phyloP scores from a whole-genome alignment of 768 basidiomycete species.

The Lactifluus echinatus region DNA sequence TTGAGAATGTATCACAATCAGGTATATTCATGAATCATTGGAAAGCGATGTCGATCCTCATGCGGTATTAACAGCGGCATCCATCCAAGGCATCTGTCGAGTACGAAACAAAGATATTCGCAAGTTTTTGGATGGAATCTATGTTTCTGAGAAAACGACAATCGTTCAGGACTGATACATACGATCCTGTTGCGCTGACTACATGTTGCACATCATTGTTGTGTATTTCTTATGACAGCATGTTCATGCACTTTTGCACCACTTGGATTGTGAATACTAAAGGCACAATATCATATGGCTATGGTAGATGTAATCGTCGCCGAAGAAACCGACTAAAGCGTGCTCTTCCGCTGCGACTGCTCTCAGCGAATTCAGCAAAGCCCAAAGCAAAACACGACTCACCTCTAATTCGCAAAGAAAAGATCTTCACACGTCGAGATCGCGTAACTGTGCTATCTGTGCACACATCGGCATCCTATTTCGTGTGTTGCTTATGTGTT shows the following conservation, averaged over 20 bases:
- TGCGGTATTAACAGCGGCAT: conserved; percentile 54
- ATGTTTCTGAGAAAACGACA: conserved; percentile 77
- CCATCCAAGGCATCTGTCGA: conserved; percentile 92
- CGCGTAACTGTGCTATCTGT: too few relatives aligned
- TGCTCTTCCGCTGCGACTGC: conserved; percentile 63
- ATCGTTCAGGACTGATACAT: conserved; percentile 29
- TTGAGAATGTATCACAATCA: conserved; percentile 96
- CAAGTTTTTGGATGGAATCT: conserved; percentile 94
- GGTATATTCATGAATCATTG: conserved; percentile 35
- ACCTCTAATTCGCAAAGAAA: too few relatives aligned
- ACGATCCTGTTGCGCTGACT: conserved; percentile 18
- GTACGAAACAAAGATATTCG: conserved; percentile 99
- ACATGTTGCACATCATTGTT: conserved; percentile 27
- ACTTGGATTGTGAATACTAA: neutral
- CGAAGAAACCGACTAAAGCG: conserved; percentile 80
- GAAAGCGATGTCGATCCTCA: conserved; percentile 5
- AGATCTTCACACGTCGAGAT: too few relatives aligned
- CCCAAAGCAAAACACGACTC: conserved; percentile 25
- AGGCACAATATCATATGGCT: conserved; percentile 37
- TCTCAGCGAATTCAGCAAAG: neutral
- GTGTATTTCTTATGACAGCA: conserved; percentile 26
- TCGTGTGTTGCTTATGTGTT: too few relatives aligned
- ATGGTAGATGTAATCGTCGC: conserved; percentile 75
- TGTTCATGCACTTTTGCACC: conserved; percentile 11
- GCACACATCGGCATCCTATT: too few relatives aligned